A percentile compares a stretch with the other conserved stretches of the same genome.
Evolutionary conservation across 2,329 filamentous ascomycete genomes (phyloP).

Genomic region (Septoria linicola): DNA sequence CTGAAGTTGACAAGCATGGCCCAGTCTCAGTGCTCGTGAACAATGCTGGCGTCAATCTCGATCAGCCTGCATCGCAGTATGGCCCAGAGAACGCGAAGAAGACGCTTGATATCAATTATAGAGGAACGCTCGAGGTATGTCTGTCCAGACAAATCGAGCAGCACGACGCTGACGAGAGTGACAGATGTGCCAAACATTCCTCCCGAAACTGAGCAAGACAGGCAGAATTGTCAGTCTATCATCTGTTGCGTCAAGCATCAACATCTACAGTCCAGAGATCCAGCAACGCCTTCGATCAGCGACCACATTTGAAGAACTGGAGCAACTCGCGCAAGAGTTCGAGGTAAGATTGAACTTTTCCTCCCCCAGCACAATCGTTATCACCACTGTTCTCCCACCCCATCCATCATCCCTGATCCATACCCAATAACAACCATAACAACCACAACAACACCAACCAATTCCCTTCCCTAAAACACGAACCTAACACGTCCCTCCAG

Average conservation of each 20-base stretch:
- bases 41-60: conserved; percentile 40
- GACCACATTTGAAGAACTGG: conserved; percentile 30
- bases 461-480: too few species aligned
- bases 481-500: conserved; percentile 2
- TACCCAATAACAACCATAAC: not conserved
- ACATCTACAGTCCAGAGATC: conserved; percentile 32
- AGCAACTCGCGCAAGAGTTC: conserved; percentile 36
- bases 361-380: too few species aligned
- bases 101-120: conserved; percentile 40
- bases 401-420: not conserved
- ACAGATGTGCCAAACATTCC: conserved; percentile 38
- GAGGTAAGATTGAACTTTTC: conserved; percentile 19
- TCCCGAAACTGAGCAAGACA: conserved; percentile 31
- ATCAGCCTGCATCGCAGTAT: conserved; percentile 25
- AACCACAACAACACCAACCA: not conserved
- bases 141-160: not conserved
- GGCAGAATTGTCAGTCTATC: conserved; percentile 42
- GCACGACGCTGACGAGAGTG: not conserved
- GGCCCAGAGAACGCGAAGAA: conserved; percentile 31
- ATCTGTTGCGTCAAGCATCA: conserved; percentile 35
- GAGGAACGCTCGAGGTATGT: conserved; percentile 38
- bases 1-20: conserved; percentile 30
- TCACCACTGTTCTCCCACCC: not conserved
- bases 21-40: conserved; percentile 40
- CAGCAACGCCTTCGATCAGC: conserved; percentile 31